Conservation (phyloP, 169 alveolate genomes). For the Eimeria zaria region DNA sequence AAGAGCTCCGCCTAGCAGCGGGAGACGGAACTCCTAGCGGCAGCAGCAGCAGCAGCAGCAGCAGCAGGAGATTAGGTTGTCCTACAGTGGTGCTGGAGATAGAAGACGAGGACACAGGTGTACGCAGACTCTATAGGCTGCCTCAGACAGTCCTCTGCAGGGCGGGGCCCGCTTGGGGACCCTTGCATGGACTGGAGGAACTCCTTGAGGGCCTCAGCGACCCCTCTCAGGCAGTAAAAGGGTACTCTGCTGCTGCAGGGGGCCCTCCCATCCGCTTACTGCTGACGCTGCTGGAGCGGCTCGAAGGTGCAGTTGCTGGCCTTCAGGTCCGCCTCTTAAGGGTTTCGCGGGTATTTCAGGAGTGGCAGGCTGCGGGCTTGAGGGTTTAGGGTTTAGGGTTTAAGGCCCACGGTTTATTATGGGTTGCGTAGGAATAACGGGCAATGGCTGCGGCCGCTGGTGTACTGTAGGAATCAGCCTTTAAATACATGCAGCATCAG, state of each 20-base stretch:
- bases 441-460: not conserved
- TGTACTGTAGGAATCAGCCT: not conserved
- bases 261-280: constrained; percentile 36
- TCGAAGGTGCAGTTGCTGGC: constrained; percentile 67
- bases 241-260: constrained; percentile 9
- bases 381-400: not conserved
- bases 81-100: constrained; percentile 52
- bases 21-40: not conserved
- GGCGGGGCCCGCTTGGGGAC: constrained; percentile 74
- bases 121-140: constrained; percentile 24
- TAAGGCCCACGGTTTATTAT: not conserved
- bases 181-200: constrained; percentile 52
- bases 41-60: constrained; percentile 32
- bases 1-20: constrained; percentile 63
- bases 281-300: constrained; percentile 36
- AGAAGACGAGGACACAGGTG: constrained; percentile 20
- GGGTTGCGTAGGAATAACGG: not conserved
- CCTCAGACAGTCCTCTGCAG: constrained; percentile 36
- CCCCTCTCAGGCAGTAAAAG: not conserved
- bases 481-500: not conserved
- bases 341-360: no score
- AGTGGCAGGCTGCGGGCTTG: no score
- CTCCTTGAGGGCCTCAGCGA: constrained; percentile 11
- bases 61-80: not conserved
- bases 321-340: constrained; percentile 37